Conservation (phyloP, 768 basidiomycete species). For the Suillus variegatus region DNA sequence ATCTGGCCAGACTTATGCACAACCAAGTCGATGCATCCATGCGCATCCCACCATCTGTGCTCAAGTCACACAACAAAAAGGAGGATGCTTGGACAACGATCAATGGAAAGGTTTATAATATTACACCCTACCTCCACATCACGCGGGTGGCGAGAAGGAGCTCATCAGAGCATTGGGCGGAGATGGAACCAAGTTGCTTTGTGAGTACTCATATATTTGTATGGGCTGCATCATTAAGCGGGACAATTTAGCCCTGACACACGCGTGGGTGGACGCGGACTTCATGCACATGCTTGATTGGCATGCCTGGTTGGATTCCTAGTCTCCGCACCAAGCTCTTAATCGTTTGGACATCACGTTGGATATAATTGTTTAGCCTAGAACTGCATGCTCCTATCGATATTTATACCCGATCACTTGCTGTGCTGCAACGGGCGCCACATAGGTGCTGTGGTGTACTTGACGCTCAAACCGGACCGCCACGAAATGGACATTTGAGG, state of each 20-base stretch:
- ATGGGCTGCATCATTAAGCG: background rate
- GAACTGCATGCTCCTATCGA: background rate
- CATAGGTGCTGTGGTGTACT: too few species aligned
- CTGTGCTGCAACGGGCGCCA: too few species aligned
- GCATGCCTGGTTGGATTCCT: slow-evolving; percentile 90
- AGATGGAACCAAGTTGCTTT: slow-evolving; percentile 93
- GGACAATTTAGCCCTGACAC: slow-evolving; percentile 67
- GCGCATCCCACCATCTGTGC: slow-evolving; percentile 73
- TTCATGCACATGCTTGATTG: slow-evolving; percentile 75
- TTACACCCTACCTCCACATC: slow-evolving; percentile 89
- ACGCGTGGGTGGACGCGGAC: slow-evolving; percentile 95
- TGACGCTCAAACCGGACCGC: too few species aligned
- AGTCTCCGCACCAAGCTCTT: slow-evolving; percentile 62
- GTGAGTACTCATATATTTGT: slow-evolving; percentile 46
- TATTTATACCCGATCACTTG: background rate
- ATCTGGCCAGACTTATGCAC: slow-evolving; percentile 77
- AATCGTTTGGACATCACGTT: slow-evolving; percentile 15
- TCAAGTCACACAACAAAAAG: slow-evolving; percentile 78
- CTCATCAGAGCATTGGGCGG: slow-evolving; percentile 93
- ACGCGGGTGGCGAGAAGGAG: slow-evolving; percentile 94
- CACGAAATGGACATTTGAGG: too few species aligned
- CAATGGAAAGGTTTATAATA: slow-evolving; percentile 96
- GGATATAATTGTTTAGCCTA: slow-evolving; percentile 2
- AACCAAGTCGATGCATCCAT: slow-evolving; percentile 39
- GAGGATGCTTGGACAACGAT: slow-evolving; percentile 94